Evolutionary conservation across 2,329 filamentous ascomycete genomes (phyloP).

Genomic region (Zelopaecilomyces penicillatus): DNA sequence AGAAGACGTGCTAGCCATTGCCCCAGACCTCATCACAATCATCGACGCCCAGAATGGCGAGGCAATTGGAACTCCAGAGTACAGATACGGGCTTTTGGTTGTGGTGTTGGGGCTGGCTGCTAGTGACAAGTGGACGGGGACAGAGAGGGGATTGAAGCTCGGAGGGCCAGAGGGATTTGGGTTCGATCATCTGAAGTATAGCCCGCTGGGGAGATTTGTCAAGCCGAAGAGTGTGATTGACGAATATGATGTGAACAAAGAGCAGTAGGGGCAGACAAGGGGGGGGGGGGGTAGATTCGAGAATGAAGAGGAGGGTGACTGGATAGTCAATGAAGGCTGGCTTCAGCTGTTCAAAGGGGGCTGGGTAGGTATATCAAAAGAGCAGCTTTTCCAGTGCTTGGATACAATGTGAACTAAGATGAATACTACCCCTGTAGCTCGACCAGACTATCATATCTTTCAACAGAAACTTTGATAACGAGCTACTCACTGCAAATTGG

Average conservation of each 20-base stretch:
- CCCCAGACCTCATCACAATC: constrained; percentile 48
- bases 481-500: too few species aligned
- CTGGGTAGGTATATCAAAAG: too few species aligned
- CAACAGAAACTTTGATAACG: too few species aligned
- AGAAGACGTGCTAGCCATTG: constrained; percentile 40
- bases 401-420: too few species aligned
- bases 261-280: too few species aligned
- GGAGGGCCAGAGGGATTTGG: constrained; percentile 42
- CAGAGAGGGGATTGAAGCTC: constrained; percentile 37
- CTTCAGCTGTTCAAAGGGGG: too few species aligned
- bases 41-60: constrained; percentile 49
- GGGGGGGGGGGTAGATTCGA: too few species aligned
- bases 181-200: constrained; percentile 38
- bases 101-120: constrained; percentile 39
- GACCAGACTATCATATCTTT: too few species aligned
- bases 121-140: constrained; percentile 36
- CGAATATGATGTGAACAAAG: constrained; percentile 28
- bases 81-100: constrained; percentile 44
- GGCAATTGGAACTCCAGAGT: constrained; percentile 49
- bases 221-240: constrained; percentile 46
- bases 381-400: too few species aligned
- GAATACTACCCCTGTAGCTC: too few species aligned
- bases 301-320: too few species aligned
- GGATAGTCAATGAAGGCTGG: too few species aligned
- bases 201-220: constrained; percentile 38